Evolutionary conservation across 2,329 filamentous ascomycete species (phyloP), one percentile per base, ranked within the genome.

Genomic region (Pestalotiopsis sp.): DNA sequence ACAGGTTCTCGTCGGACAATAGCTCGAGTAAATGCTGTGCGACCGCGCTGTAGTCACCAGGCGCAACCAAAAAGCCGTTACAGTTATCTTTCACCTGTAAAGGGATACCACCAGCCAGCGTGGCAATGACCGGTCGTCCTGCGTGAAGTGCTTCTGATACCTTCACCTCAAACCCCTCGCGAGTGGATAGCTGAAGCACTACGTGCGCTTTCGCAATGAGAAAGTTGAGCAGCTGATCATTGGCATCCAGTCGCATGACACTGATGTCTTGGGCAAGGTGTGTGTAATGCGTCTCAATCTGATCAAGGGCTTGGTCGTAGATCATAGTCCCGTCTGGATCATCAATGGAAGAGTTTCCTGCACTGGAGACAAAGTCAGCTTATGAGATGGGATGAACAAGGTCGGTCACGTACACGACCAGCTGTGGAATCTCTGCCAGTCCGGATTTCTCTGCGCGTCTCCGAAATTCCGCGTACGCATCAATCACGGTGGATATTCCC

Each of bases 161-260:
- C 80, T 96, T 96, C 74, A 96, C 91, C 79, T 96, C 93, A 74
- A 96, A 96, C 0, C 93, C 93, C 77, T 96, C 93, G 45, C 92
- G 88, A 0, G 91, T 94, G 2, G 92, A 95, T 5, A 96, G 88
- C 79, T 96, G 93, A 7, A 96, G 86, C 0, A 91, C 91, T 7
- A 94, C 88, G 68, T 91, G 88, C 0, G 92, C 90, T 64, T 91
- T 91, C 49, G 90, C 89, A 70, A 96, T 86, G 57, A 96, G 82
- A 0, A 90, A 88, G 78, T 96, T 95, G 74, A 96, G 88, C 23
- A 94, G 85, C 79, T 96, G 93, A 74, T 96, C 93, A 12, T 91
- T 92, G 36, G 93, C 91, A 0, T 91, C 89, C 1, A 96, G 84
- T 20, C 93, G 90, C 86, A 94, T 92, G 74, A 94, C 87, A 72